Conservation (phyloP, 2,329 filamentous ascomycete species). For the Aspergillus pseudonomiae region DNA sequence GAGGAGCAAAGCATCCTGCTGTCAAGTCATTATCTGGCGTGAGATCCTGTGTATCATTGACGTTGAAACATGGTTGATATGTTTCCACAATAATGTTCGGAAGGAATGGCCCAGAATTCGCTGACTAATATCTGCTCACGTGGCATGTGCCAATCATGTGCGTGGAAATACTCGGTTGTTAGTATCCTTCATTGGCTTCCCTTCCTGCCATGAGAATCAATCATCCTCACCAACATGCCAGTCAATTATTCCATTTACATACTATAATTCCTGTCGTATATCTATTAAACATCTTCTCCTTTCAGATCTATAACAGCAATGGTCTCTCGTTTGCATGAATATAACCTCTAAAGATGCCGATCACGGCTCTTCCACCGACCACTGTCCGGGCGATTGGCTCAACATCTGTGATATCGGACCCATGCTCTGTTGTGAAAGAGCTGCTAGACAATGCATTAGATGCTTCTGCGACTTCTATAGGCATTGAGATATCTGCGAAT, state of each 20-base stretch:
- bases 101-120: neutral
- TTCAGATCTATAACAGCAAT: neutral
- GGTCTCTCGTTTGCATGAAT: conserved; percentile 2
- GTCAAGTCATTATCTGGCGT: neutral
- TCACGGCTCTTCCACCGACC: conserved; percentile 45
- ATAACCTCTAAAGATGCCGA: conserved; percentile 44
- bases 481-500: conserved; percentile 62
- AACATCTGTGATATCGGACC: conserved; percentile 59
- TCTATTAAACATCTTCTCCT: too few species aligned
- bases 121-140: conserved; percentile 15
- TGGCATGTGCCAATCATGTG: conserved; percentile 10
- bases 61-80: neutral
- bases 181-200: neutral
- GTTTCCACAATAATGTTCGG: neutral
- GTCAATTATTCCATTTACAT: conserved; percentile 6
- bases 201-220: neutral
- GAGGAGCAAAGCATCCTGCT: conserved; percentile 22
- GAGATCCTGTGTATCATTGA: neutral
- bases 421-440: conserved; percentile 64
- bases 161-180: conserved; percentile 20
- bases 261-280: neutral
- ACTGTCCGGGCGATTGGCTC: conserved; percentile 58
- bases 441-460: conserved; percentile 70
- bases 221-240: neutral
- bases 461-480: conserved; percentile 60